Conservation (phyloP, 2,329 filamentous ascomycete species). For the Colletotrichum kahawae region DNA sequence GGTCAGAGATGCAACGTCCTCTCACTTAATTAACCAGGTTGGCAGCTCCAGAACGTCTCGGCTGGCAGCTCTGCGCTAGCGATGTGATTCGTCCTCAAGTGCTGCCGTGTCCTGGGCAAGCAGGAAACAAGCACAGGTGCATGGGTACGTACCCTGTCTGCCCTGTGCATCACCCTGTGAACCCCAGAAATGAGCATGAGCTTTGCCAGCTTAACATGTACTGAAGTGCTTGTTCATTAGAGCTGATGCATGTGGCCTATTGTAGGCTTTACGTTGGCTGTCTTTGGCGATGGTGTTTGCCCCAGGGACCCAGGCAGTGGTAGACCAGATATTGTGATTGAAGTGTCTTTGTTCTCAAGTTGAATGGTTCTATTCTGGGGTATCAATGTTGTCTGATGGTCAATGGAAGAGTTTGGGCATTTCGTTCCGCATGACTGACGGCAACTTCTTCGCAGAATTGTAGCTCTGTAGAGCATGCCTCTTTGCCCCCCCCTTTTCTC, state of each 20-base stretch:
- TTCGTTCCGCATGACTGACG: neutral
- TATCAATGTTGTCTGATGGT: neutral
- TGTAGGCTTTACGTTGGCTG: neutral
- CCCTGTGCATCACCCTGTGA: neutral
- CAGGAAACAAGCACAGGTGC: neutral
- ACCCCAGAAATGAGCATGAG: neutral
- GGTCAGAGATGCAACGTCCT: neutral
- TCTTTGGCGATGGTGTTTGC: neutral
- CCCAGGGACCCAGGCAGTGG: neutral
- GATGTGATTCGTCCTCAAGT: conserved; percentile 11
- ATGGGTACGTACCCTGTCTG: conserved; percentile 2
- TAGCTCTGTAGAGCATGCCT: neutral
- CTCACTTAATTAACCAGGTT: conserved; percentile 18
- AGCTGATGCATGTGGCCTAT: neutral
- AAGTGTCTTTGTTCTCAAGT: neutral
- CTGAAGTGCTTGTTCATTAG: neutral
- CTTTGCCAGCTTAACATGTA: neutral
- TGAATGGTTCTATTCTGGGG: neutral
- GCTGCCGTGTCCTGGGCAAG: neutral
- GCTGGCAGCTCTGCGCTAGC: conserved; percentile 20
- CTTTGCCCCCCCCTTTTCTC: neutral
- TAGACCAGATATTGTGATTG: no score
- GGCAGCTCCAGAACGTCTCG: conserved; percentile 17
- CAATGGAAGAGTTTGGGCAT: neutral
- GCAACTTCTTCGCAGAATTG: neutral